Conservation (phyloP, 2,329 filamentous ascomycete species). For the Neopestalotiopsis sp. region DNA sequence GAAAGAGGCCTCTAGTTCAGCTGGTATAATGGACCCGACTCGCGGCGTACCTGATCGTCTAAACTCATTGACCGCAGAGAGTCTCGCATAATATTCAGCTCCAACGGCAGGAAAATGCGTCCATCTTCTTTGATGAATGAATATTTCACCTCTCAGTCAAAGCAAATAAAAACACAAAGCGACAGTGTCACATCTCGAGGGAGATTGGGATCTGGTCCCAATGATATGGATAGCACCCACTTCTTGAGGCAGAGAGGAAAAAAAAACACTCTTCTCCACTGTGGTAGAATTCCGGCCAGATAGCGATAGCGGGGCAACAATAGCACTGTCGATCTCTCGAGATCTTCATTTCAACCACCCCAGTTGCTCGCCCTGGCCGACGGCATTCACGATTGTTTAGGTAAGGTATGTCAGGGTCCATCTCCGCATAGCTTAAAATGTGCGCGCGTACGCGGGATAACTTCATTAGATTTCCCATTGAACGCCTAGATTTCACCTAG, state of each 20-base stretch:
- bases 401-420: neutral
- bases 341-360: slow-evolving; percentile 1
- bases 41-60: too few species aligned
- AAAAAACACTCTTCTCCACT: neutral
- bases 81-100: too few species aligned
- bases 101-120: too few species aligned
- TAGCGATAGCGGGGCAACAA: neutral
- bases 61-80: too few species aligned
- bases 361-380: neutral
- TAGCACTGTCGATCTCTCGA: neutral
- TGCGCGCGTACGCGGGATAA: neutral
- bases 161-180: neutral
- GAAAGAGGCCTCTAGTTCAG: too few species aligned
- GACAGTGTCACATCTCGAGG: neutral
- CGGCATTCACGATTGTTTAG: neutral
- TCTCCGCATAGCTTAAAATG: neutral
- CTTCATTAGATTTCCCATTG: neutral
- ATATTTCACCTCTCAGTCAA: neutral
- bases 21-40: too few species aligned
- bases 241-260: neutral
- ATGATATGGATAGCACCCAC: neutral
- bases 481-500: neutral
- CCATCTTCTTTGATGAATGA: too few species aligned
- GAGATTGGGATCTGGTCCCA: neutral
- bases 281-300: neutral